phyloP scores from a whole-genome alignment of 495 filamentous ascomycete genomes.

The Neurospora discreta region DNA sequence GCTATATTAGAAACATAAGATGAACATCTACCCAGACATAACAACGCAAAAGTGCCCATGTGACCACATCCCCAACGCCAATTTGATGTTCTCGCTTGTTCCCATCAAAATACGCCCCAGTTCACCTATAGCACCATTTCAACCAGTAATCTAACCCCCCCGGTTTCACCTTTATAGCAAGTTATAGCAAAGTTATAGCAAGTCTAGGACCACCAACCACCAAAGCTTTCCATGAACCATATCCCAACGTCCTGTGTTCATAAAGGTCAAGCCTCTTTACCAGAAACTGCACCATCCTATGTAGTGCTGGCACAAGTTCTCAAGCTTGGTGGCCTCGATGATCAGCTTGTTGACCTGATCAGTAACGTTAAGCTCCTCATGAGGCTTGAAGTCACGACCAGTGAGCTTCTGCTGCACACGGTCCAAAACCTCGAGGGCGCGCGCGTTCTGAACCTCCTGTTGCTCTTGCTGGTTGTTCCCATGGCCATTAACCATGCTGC shows the following conservation, averaged over 20 bases:
- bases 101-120: background rate
- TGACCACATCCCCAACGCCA: background rate
- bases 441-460: slow-evolving; percentile 79
- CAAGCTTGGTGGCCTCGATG: slow-evolving; percentile 86
- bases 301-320: slow-evolving; percentile 98
- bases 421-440: slow-evolving; percentile 82
- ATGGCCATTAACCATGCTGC: slow-evolving; percentile 27
- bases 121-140: background rate
- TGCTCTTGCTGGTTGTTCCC: slow-evolving; percentile 29
- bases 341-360: slow-evolving; percentile 90
- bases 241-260: background rate
- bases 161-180: background rate
- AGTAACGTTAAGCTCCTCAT: slow-evolving; percentile 74
- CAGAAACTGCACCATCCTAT: slow-evolving; percentile 96
- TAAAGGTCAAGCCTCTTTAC: slow-evolving; percentile 33
- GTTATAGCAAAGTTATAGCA: background rate
- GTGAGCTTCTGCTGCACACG: slow-evolving; percentile 93
- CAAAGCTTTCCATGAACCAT: background rate
- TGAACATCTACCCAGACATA: background rate
- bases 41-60: background rate
- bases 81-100: background rate
- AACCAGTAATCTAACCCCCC: background rate
- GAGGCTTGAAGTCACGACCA: slow-evolving; percentile 51
- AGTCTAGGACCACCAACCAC: background rate
- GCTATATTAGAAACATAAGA: background rate